Conservation (phyloP, 805 yeast genomes). For the Candida glaebosa region DNA sequence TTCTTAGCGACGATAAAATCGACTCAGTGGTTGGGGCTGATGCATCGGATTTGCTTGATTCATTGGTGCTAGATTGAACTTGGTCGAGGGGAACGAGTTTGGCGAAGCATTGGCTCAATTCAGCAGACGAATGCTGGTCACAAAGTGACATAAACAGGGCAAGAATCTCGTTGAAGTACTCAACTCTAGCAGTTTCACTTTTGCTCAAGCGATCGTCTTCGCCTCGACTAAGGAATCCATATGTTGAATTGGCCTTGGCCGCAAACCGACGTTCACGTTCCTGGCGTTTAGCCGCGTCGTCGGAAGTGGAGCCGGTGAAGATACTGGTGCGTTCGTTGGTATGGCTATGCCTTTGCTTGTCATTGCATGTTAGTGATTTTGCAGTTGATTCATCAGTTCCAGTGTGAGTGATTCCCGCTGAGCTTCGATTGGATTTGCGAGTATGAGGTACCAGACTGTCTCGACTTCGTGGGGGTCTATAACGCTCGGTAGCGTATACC, state of each 20-base stretch:
- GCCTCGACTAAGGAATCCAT: slow-evolving; percentile 61
- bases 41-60: background rate
- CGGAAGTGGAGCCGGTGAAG: too few relatives aligned
- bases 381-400: too few relatives aligned
- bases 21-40: slow-evolving; percentile 16
- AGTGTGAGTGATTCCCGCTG: too few relatives aligned
- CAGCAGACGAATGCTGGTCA: slow-evolving; percentile 15
- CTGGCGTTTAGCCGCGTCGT: background rate
- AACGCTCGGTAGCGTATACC: too few relatives aligned
- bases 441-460: too few relatives aligned
- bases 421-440: too few relatives aligned
- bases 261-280: slow-evolving; percentile 7
- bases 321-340: too few relatives aligned
- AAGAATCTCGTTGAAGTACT: slow-evolving; percentile 37
- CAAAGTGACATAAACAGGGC: slow-evolving; percentile 27
- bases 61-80: background rate
- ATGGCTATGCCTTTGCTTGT: too few relatives aligned
- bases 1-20: slow-evolving; percentile 36
- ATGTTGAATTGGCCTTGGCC: slow-evolving; percentile 13
- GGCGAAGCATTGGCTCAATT: slow-evolving; percentile 10
- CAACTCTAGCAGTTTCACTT: slow-evolving; percentile 39
- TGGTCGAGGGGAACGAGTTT: slow-evolving; percentile 6
- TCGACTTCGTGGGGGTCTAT: too few relatives aligned
- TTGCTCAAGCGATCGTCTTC: slow-evolving; percentile 48
- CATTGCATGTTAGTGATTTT: too few relatives aligned